A percentile compares a stretch with the other conserved stretches of the same genome.
These are phyloP conservation scores for Claviceps sp. DNA, from an alignment of 2,329 filamentous ascomycete genomes.

Conservation along the genomic window DNA sequence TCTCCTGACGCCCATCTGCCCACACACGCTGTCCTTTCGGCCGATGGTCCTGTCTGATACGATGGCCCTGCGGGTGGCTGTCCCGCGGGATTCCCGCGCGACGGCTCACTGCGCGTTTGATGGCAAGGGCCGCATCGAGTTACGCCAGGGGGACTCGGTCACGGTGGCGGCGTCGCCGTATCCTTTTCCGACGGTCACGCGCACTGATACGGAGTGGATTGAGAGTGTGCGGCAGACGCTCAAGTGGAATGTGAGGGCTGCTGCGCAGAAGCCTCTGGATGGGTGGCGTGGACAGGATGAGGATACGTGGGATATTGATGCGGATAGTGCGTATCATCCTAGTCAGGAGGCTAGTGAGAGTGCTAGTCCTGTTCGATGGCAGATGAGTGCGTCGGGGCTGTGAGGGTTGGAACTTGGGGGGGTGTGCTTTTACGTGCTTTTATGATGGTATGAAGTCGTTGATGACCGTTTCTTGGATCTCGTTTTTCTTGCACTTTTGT, in stretches of 20 bases:
- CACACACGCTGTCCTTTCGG: slow-evolving; percentile 90
- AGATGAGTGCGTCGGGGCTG: slow-evolving; percentile 57
- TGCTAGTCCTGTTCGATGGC: slow-evolving; percentile 54
- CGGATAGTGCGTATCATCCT: slow-evolving; percentile 58
- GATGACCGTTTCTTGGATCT: too few species aligned
- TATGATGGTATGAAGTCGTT: too few species aligned
- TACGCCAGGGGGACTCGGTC: slow-evolving; percentile 86
- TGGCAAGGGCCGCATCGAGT: slow-evolving; percentile 87
- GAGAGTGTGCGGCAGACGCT: slow-evolving; percentile 85
- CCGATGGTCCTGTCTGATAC: slow-evolving; percentile 97
- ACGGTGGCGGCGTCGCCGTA: slow-evolving; percentile 94
- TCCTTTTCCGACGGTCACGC: slow-evolving; percentile 90
- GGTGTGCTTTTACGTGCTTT: too few species aligned
- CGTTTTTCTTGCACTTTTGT: too few species aligned
- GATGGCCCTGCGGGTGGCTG: slow-evolving; percentile 76
- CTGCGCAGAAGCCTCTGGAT: slow-evolving; percentile 83
- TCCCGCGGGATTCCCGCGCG: slow-evolving; percentile 73
- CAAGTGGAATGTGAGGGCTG: slow-evolving; percentile 87
- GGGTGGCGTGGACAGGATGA: too few species aligned
- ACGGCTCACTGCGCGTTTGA: slow-evolving; percentile 97
- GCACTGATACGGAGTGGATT: slow-evolving; percentile 88
- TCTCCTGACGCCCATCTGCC: slow-evolving; percentile 91
- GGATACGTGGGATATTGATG: slow-evolving; percentile 75
- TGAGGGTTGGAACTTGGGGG: slow-evolving; percentile 10
- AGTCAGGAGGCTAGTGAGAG: slow-evolving; percentile 59